A percentile compares a stretch with the other conserved stretches of the same genome.
phyloP scores from a whole-genome alignment of 192 early-diverging fungal genomes.

The Podila horticola region DNA sequence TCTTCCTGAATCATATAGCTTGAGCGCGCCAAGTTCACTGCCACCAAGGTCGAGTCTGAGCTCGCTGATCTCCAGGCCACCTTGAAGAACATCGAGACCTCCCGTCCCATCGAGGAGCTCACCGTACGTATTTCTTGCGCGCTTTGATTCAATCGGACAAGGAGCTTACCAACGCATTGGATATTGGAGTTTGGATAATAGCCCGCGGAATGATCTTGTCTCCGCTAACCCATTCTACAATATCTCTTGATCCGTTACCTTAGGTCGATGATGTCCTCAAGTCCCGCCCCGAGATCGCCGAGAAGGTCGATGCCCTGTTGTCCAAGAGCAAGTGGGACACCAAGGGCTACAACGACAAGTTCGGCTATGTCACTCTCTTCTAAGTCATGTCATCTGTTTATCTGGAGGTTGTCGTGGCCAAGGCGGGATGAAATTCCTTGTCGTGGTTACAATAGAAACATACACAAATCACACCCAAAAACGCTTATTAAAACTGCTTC shows the following conservation, averaged over 20 bases:
- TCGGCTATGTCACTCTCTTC: constrained; percentile 78
- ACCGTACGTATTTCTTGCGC: constrained; percentile 70
- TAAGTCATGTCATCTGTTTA: constrained; percentile 51
- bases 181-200: neutral
- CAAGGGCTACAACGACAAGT: constrained; percentile 97
- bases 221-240: neutral
- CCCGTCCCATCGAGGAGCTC: constrained; percentile 93
- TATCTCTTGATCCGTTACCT: neutral
- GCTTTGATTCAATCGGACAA: neutral
- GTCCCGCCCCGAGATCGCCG: constrained; percentile 92
- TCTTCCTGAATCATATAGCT: constrained; percentile 58
- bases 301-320: constrained; percentile 90
- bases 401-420: no score
- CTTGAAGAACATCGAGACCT: constrained; percentile 91
- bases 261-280: constrained; percentile 94
- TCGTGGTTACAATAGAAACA: no score
- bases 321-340: constrained; percentile 93
- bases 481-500: no score
- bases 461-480: no score
- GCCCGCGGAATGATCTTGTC: neutral
- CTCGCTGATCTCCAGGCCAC: constrained; percentile 89
- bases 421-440: no score
- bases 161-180: neutral
- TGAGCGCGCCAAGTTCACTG: constrained; percentile 83
- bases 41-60: constrained; percentile 85